Conservation (phyloP, 2,329 filamentous ascomycete species). For the Drechmeria coniospora region DNA sequence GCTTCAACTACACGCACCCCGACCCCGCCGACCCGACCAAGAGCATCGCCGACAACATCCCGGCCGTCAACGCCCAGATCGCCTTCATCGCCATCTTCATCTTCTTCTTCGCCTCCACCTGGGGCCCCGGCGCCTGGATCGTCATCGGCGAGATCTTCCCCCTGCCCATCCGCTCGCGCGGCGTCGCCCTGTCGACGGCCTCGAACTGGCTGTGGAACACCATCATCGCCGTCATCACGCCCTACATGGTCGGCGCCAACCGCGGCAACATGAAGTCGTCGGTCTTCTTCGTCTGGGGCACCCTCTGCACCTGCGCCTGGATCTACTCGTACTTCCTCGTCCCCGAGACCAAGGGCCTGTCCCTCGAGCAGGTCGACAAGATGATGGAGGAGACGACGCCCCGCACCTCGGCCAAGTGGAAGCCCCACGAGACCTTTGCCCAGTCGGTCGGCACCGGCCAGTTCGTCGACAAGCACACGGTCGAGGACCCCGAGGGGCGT, state of each 20-base stretch:
- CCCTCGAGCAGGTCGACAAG: conserved; percentile 66
- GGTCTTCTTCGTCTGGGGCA: conserved; percentile 65
- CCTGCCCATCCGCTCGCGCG: conserved; percentile 73
- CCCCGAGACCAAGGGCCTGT: conserved; percentile 60
- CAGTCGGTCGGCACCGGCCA: conserved; percentile 18
- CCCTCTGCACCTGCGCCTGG: conserved; percentile 43
- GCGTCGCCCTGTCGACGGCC: conserved; percentile 73
- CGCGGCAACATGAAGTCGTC: conserved; percentile 51
- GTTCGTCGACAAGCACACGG: conserved; percentile 15
- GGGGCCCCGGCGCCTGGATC: conserved; percentile 70
- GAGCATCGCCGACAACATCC: conserved; percentile 33
- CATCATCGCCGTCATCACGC: conserved; percentile 53
- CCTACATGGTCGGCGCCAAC: conserved; percentile 50
- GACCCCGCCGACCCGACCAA: conserved; percentile 25
- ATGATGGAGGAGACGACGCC: conserved; percentile 82
- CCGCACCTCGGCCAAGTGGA: conserved; percentile 62
- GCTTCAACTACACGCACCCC: conserved; percentile 32
- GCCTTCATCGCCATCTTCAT: conserved; percentile 87
- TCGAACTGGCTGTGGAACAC: conserved; percentile 91
- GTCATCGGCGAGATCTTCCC: conserved; percentile 86
- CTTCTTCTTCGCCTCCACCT: conserved; percentile 81
- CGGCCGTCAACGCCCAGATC: conserved; percentile 55
- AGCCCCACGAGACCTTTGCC: conserved; percentile 55
- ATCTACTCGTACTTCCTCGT: conserved; percentile 60
- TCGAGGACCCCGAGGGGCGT: too few species aligned